Evolutionary conservation across 2,329 filamentous ascomycete species (phyloP).

Genomic region (Colletotrichum orchidophilum): DNA sequence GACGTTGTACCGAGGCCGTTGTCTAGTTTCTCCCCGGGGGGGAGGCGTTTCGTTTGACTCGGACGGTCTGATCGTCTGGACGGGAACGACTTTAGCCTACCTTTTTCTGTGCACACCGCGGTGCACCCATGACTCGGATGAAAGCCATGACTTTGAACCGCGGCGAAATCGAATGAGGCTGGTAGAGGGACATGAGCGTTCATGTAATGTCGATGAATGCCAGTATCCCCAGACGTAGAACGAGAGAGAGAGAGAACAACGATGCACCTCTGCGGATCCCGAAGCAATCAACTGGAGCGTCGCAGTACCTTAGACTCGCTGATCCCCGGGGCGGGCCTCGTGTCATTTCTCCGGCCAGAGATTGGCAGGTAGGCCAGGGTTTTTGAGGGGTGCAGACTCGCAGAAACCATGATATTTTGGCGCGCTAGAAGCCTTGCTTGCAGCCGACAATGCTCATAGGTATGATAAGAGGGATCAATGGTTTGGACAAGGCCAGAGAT

Average conservation of each 20-base stretch:
- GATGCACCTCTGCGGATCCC: slow-evolving; percentile 5
- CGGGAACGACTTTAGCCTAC: background rate
- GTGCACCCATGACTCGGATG: background rate
- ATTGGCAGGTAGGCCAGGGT: background rate
- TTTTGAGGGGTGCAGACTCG: background rate
- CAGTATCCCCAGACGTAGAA: background rate
- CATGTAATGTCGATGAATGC: background rate
- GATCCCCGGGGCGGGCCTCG: slow-evolving; percentile 17
- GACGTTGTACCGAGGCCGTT: slow-evolving; percentile 13
- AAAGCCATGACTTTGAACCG: background rate
- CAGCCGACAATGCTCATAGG: background rate
- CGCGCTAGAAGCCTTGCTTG: slow-evolving; percentile 2
- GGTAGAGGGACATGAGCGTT: background rate
- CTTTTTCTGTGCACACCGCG: background rate
- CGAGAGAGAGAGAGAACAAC: slow-evolving; percentile 1
- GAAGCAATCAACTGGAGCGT: slow-evolving; percentile 12
- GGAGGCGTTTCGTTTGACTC: slow-evolving; percentile 13
- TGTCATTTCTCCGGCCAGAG: slow-evolving; percentile 14
- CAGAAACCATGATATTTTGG: background rate
- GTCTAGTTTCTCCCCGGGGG: background rate
- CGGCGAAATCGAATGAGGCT: background rate
- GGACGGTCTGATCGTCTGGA: background rate
- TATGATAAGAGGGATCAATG: background rate
- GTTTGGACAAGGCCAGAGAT: background rate
- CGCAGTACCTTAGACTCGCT: slow-evolving; percentile 20